Evolutionary conservation across 768 basidiomycete species (phyloP), one percentile per base, ranked within the genome.

Genomic region (Scleroderma bovista): DNA sequence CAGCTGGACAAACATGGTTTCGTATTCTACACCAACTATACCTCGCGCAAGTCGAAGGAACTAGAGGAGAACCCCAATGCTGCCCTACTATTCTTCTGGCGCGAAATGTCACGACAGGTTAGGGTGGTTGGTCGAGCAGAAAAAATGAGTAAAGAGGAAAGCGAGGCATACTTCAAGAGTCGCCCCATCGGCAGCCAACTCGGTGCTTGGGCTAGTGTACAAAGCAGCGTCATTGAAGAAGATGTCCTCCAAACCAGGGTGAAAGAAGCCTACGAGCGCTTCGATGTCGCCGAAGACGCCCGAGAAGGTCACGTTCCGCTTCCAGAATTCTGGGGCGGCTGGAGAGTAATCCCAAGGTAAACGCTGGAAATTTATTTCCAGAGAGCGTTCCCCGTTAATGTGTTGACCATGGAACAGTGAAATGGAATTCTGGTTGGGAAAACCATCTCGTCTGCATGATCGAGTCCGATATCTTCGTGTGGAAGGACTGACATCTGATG

Each of bases 1-100:
- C 80, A 92, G 62, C 81, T 91, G 59, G 96, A 98, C 72, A 61
- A 75, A 26, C 81, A 75, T 48, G 96, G 96, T 45, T 97, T 98
- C 72, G 80, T 95, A 50, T 96, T 97, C 72, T 99, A 80, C 77
- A 98, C 95, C 29, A 99, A 99, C 70, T 98, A 98, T 72, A 79
- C 83, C 36, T 95, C 93, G 11, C 81, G 94, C 56, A 99, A 98
- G 71, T 93, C 91, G 3, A 63, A 69, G 37, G 96, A 98, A 65
- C 76, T 98, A 24, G 50, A 68, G 6, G 76, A 71, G 34, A 93
- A 93, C 62, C 89, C 90, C 0, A 73, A 84, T 63, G 93, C 87
- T 5, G 83, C 89, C 1, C 72, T 95, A 17, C 83, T 84, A 10
- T 90, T 97, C 60, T 96, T 94, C 72, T 98, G 95, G 96, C 71